These are phyloP conservation scores for Filobasidium wieringae DNA, from an alignment of 768 basidiomycete genomes.

Conservation along the genomic window DNA sequence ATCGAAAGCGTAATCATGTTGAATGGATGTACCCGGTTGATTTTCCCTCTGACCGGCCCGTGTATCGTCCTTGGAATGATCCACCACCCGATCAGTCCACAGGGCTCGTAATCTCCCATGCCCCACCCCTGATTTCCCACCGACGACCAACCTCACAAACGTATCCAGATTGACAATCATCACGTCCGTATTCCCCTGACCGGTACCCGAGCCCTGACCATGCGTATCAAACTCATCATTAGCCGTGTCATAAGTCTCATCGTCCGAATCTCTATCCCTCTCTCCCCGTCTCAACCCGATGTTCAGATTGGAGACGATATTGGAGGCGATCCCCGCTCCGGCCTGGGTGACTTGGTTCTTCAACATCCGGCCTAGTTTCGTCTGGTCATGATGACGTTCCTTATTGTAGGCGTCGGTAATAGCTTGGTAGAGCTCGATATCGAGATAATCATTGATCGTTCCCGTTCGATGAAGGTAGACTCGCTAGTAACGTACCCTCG, in stretches of 20 bases:
- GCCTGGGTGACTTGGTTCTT: constrained; percentile 7
- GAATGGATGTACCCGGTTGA: not conserved
- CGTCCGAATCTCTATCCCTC: constrained; percentile 6
- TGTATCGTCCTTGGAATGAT: not conserved
- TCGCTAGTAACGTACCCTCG: not conserved
- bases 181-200: not conserved
- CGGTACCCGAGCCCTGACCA: not conserved
- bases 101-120: constrained; percentile 4
- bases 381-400: constrained; percentile 4
- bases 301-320: constrained; percentile 5
- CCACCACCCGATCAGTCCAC: constrained; percentile 4
- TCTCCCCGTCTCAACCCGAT: not conserved
- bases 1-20: not conserved
- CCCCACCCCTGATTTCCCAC: constrained; percentile 3
- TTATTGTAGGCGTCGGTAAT: constrained; percentile 8
- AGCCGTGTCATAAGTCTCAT: constrained; percentile 4
- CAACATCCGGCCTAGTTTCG: not conserved
- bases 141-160: constrained; percentile 3
- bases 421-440: not conserved
- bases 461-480: not conserved
- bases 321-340: constrained; percentile 8
- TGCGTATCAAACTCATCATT: no score
- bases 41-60: not conserved
- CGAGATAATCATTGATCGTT: not conserved
- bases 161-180: constrained; percentile 3